Conservation (phyloP, 1,284 basidiomycete genomes). For the Apiotrichum gracile region DNA sequence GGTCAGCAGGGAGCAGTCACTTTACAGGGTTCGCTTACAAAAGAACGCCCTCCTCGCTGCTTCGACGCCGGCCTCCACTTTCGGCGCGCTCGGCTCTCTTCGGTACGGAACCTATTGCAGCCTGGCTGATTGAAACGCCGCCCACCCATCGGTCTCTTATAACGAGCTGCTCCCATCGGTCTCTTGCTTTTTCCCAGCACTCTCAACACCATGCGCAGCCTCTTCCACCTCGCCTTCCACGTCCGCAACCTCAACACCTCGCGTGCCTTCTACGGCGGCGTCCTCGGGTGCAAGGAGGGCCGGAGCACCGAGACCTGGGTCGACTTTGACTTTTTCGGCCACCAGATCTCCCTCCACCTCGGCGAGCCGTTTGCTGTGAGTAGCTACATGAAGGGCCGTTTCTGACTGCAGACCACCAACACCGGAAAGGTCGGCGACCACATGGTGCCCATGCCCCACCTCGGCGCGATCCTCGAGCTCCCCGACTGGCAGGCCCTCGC, state of each 20-base stretch:
- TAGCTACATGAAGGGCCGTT: no score
- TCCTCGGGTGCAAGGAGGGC: constrained; percentile 17
- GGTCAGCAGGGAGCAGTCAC: no score
- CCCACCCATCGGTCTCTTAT: no score
- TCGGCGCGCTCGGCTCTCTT: no score
- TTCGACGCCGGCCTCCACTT: no score
- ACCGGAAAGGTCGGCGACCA: constrained; percentile 20
- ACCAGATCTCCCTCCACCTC: constrained; percentile 18
- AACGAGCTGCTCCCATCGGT: neutral
- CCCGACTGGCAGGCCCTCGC: constrained; percentile 14
- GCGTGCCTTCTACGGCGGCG: constrained; percentile 12
- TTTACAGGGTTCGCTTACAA: no score
- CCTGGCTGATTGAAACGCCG: no score
- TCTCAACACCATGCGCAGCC: constrained; percentile 2
- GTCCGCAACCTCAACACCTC: constrained; percentile 12
- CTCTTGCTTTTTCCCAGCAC: neutral
- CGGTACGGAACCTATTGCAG: no score
- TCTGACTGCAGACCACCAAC: constrained; percentile 14
- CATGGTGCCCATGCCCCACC: constrained; percentile 20
- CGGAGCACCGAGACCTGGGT: constrained; percentile 18
- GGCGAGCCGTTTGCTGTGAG: constrained; percentile 20
- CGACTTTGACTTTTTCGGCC: constrained; percentile 20
- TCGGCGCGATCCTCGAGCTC: constrained; percentile 15
- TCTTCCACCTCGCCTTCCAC: constrained; percentile 20
- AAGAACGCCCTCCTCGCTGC: no score